Evolutionary conservation across 2,329 filamentous ascomycete species (phyloP), one percentile per base, ranked within the genome.

Genomic region (Fusarium sulawesiense): DNA sequence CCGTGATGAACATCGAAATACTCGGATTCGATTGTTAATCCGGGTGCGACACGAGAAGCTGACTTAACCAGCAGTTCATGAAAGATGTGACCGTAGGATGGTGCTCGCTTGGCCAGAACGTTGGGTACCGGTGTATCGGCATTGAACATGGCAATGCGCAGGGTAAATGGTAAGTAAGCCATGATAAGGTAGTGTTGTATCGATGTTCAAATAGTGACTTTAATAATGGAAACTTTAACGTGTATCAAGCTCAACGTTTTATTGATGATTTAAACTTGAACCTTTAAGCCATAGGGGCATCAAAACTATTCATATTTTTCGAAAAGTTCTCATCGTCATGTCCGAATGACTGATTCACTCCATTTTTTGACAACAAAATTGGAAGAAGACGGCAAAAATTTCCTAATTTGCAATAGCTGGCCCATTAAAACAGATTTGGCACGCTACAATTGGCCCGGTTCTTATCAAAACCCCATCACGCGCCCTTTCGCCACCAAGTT

Each of bases 121-220:
- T 21, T 23, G 32, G 45, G 45, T 18, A 56, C 45, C 2, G 54
- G 54, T 9, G 54, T 48, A 50, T 56, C 54, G 6, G 54, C 54
- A 41, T 56, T 50, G 7, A 56, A 4, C 54, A 56, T 56, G 4
- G 44, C 54, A 16, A 56, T 50, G 7, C 54, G 54, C 14, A 56
- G 34, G 14, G 32, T 40, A 30, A 56, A n/a, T 12, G 45, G 54
- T 41, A 34, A 41, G 23, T 25, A 16, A 49, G 32, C 25, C 54
- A 56, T 50, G 13, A 7, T 45, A n/a, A 11, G 34, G 6, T n/a
- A 10, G 34, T 11, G 3, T 6, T 37, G 10, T 11, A 37, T 37
- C 18, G 34, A 37, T 37, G 32, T n/a, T n/a, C 16, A 37, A 4
- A 37, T 23, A 23, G 21, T 23, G 21, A 23, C 21, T 23, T 23